Evolutionary conservation across 2,329 filamentous ascomycete species (phyloP), one percentile per base, ranked within the genome.

Genomic region (Aspergillus ruber): DNA sequence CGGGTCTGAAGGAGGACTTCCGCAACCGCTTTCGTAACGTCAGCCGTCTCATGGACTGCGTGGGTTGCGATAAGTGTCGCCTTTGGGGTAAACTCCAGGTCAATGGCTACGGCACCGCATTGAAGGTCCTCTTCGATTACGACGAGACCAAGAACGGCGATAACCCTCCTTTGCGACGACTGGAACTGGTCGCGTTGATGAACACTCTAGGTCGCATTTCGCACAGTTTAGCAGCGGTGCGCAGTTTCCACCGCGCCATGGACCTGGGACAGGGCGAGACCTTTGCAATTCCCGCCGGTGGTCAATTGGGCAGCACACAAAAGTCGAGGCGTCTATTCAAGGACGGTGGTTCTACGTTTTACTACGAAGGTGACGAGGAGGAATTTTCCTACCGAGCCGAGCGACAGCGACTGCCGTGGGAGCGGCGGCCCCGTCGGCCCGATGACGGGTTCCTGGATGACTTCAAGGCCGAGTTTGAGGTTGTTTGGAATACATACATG

Each of bases 1-100:
- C 86, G 2, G 88, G 81, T 2, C 74, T 98, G 48, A 98, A 97
- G 68, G 91, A 97, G 64, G 93, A 98, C 64, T 98, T 98, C 77
- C 86, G 89, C 59, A 93, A 94, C 68, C 87, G 93, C 13, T 98
- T 98, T 78, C 84, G 93, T 64, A 98, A 98, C 65, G 88, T 98
- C 51, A 95, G 88, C 66, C 84, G 93, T 36, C 79, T 97, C 55
- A 98, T 98, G 93, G 93, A 98, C 69, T 98, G 93, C 58, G 91
- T 97, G 17, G 93, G 93, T 40, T 98, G 93, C 69, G 93, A 98
- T 73, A 98, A 98, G 74, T 98, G 93, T 71, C 84, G 93, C 7
- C 82, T 98, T 2, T 98, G 93, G 93, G 93, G 93, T 43, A 98
- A 98, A 72, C 73, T 98, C 33, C 93, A 98, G 72, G 95, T 90